Base-by-base conservation (phyloP, 2,329 filamentous ascomycete species). In the Tolypocladium album region DNA sequence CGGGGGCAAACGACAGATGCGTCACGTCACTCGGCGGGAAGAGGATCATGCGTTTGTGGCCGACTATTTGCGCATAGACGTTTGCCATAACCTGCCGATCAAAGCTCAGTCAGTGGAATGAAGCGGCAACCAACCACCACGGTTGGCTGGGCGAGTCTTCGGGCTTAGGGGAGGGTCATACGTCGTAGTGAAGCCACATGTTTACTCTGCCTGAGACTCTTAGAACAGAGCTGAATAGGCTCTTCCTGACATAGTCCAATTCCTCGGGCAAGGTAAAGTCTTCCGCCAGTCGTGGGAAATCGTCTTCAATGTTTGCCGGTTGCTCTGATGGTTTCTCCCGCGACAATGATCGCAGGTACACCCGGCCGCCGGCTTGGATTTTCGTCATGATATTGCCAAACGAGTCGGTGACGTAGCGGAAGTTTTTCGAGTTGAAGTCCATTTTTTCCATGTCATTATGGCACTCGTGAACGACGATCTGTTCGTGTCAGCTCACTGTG, bases 141-240 rank as follows among this genome's bases (percentile, higher is more conserved):
- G 27, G 27, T 36, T n/a, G 27, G 50, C 27, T 34, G 17, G 12
- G 31, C 17, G 27, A 12, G 56, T 39, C 24, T 42, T 13, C 58
- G 8, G 15, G 24, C 24, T 15, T 31, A 50, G 6, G 17, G 15
- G 27, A 17, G 13, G 50, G 9, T 72, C 79, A 74, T 70, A 88
- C 86, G 74, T 95, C 90, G 75, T 94, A 95, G 72, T 95, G 90
- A 39, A 96, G 78, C 92, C 92, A 96, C 83, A 96, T 89, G 47
- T 86, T 88, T 13, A 93, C 88, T 1, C 84, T 84, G 0, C 90
- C 90, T 4, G 89, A 93, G 61, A 96, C 86, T 24, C 91, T 82
- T 31, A 96, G 74, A 0, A 92, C 87, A 3, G 89, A 92, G 70
- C 88, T 93, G 69, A 95, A 91, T 4, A 83, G 72, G 62, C 85